Percentiles rank a stretch among this genome's conserved stretches.
These are phyloP conservation scores for Penicillium sp. DNA, from an alignment of 2,329 filamentous ascomycete species.

Conservation along the genomic window DNA sequence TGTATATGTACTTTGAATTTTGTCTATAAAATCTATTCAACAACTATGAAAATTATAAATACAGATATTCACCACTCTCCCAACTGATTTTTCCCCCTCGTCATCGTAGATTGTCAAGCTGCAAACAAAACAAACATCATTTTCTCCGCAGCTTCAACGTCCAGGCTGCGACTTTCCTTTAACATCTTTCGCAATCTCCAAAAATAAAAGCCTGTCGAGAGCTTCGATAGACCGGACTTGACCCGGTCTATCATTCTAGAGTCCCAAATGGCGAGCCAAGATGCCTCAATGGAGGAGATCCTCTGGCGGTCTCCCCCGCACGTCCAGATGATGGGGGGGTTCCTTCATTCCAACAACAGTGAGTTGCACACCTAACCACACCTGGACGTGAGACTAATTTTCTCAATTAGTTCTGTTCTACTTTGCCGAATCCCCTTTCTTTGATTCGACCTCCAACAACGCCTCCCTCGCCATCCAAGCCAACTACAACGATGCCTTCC, in stretches of 20 bases:
- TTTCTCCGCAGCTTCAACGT: constrained; percentile 9
- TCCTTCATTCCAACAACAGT: constrained; percentile 47
- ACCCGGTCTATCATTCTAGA: not conserved
- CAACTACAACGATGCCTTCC: constrained; percentile 48
- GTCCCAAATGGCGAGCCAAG: constrained; percentile 34
- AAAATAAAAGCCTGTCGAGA: not conserved
- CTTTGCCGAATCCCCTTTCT: constrained; percentile 62
- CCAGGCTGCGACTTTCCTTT: not conserved
- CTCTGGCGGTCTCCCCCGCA: constrained; percentile 46
- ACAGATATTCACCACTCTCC: not conserved
- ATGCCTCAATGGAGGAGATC: constrained; percentile 43
- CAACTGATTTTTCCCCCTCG: not conserved
- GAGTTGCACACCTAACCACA: constrained; percentile 11
- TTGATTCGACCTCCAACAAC: constrained; percentile 61
- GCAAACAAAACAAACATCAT: constrained; percentile 32
- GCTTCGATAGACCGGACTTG: not conserved
- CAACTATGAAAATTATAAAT: not conserved
- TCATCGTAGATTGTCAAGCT: not conserved
- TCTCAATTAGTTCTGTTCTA: constrained; percentile 56
- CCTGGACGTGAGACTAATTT: not conserved
- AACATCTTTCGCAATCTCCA: not conserved
- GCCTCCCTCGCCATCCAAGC: constrained; percentile 54
- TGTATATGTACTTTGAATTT: not conserved
- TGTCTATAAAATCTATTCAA: not conserved
- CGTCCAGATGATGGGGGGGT: constrained; percentile 47